A percentile compares a stretch with the other conserved stretches of the same genome.
These are phyloP conservation scores for Solanum rostratum DNA, from an alignment of 257 asterid genomes.

Conservation along the genomic window DNA sequence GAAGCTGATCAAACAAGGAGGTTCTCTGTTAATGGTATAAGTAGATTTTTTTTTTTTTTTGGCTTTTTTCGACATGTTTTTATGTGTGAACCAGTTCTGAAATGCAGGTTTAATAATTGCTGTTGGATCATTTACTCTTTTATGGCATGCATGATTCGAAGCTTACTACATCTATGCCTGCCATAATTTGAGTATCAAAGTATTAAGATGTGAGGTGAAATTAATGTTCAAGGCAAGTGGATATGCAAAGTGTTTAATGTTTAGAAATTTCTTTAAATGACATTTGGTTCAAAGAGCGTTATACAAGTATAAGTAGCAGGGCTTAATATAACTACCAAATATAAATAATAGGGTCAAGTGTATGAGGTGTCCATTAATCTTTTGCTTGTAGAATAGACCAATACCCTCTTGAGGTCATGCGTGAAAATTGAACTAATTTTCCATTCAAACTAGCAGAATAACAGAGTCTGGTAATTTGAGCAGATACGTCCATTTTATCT, in stretches of 20 bases:
- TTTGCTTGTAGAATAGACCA: background rate
- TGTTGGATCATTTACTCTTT: background rate
- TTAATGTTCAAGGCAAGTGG: background rate
- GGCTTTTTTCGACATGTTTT: background rate
- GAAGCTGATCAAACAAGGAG: conserved; percentile 85
- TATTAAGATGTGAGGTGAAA: background rate
- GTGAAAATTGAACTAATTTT: background rate
- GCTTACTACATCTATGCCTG: background rate
- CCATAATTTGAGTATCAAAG: background rate
- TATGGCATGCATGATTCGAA: background rate
- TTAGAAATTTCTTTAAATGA: background rate
- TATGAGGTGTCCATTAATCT: background rate
- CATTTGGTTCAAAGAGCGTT: background rate
- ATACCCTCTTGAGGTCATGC: background rate
- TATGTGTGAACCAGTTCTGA: background rate
- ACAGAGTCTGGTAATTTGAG: background rate
- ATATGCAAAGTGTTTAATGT: background rate
- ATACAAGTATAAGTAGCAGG: background rate
- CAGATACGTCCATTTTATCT: background rate
- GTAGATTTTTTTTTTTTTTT: background rate
- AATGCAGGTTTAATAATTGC: background rate
- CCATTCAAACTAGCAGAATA: background rate
- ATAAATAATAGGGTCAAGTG: background rate
- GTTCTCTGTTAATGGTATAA: conserved; percentile 69
- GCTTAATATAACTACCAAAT: background rate